Percentiles rank a stretch among this genome's conserved stretches.
Conservation (phyloP, 495 filamentous ascomycete species). For the Cudoniella acicularis region DNA sequence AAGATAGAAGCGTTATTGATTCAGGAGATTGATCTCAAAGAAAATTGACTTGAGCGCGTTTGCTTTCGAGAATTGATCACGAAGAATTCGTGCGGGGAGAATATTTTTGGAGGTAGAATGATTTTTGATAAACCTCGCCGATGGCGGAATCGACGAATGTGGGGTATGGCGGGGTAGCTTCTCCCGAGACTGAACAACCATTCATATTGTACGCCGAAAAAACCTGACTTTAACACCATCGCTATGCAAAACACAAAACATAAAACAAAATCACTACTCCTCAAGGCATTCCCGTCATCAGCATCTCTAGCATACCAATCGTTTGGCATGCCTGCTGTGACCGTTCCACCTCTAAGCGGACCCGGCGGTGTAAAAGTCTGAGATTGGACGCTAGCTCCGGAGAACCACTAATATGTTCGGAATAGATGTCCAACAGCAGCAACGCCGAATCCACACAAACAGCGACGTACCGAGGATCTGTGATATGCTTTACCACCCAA, state of each 20-base stretch:
- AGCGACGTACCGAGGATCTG: constrained; percentile 71
- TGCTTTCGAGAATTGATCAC: no score
- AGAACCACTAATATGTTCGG: constrained; percentile 71
- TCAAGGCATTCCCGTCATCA: constrained; percentile 42
- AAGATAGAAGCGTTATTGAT: not conserved
- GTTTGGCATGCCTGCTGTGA: constrained; percentile 75
- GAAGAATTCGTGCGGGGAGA: no score
- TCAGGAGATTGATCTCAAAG: no score
- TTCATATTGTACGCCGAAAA: not conserved
- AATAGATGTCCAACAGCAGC: constrained; percentile 81
- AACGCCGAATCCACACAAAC: constrained; percentile 77
- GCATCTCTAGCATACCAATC: constrained; percentile 79
- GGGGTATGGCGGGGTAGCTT: constrained; percentile 12
- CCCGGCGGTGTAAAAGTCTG: constrained; percentile 58
- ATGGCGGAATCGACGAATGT: constrained; percentile 13
- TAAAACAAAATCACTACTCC: not conserved
- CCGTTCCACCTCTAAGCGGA: constrained; percentile 73
- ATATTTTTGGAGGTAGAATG: not conserved
- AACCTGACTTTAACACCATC: constrained; percentile 31
- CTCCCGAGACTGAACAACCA: not conserved
- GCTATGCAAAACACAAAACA: constrained; percentile 37
- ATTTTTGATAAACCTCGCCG: constrained; percentile 4
- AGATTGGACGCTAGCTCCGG: constrained; percentile 66
- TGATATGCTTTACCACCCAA: constrained; percentile 77
- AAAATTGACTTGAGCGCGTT: no score